A percentile compares a stretch with the other conserved stretches of the same genome.
These are phyloP conservation scores for Paradendryphiella salina DNA, from an alignment of 2,329 filamentous ascomycete genomes.

Conservation along the genomic window DNA sequence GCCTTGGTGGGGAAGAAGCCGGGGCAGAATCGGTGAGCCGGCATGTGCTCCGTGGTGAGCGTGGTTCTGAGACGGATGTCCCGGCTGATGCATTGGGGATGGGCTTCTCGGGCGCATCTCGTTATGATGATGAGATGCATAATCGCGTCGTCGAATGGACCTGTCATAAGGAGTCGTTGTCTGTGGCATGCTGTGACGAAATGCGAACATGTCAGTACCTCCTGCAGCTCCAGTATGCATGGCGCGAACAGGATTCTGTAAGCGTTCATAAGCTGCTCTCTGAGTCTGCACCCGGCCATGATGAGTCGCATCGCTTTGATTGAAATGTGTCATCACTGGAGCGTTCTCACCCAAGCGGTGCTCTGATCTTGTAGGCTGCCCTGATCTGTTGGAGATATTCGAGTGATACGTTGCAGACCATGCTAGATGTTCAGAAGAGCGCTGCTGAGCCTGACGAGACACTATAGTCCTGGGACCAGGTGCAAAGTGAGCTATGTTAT, in stretches of 20 bases:
- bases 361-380: constrained; percentile 4
- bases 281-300: constrained; percentile 22
- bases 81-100: neutral
- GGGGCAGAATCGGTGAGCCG: constrained; percentile 4
- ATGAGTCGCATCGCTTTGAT: neutral
- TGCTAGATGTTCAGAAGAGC: neutral
- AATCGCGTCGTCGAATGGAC: constrained; percentile 17
- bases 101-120: constrained; percentile 15
- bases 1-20: constrained; percentile 7
- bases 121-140: constrained; percentile 1
- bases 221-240: constrained; percentile 2
- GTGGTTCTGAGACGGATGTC: neutral
- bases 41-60: neutral
- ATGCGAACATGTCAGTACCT: neutral
- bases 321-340: constrained; percentile 7
- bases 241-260: constrained; percentile 16
- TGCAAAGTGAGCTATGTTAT: neutral
- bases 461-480: neutral
- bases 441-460: neutral
- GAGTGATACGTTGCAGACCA: neutral
- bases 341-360: constrained; percentile 34
- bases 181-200: constrained; percentile 21
- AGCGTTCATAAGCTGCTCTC: constrained; percentile 20
- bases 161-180: constrained; percentile 13
- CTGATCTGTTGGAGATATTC: constrained; percentile 7